Base-by-base conservation (phyloP, 106 monocot genomes). In the Xerophyta viscosa region DNA sequence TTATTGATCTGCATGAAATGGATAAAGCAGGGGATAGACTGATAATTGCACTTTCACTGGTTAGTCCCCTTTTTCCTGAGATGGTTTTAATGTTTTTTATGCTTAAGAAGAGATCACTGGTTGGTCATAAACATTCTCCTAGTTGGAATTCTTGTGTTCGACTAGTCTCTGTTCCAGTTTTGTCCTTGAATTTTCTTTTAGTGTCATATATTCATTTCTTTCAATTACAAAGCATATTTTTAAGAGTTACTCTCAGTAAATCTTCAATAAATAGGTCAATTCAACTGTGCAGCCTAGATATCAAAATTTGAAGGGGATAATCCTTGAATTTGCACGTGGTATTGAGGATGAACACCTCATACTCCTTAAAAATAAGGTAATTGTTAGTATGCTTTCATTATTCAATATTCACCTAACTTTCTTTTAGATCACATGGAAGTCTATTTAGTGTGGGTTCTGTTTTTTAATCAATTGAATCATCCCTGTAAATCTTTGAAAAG, bases 281-380 rank as follows among this genome's bases (percentile, higher is more conserved):
- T 7, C 15, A 10, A 39, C 20, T 77, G 14, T 71, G 31, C 67
- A 92, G 92, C 45, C 70, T 14, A 82, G 92, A 29, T 87, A 87
- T 78, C 39, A 29, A n/a, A 48, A 80, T 41, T 52, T 92, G n/a
- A 75, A 74, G 60, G 59, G 27, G 48, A 73, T 92, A 45, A 81
- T 64, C 61, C 68, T 94, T 36, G 94, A 88, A 73, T 94, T 94
- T 68, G 81, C 88, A 2, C 84, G 73, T 51, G 81, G 84, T 53
- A 55, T 94, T 21, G 78, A 88, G 24, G 88, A 94, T 48, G 62
- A 58, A 46, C 84, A 94, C 76, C 68, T 94, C 52, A 17, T 88
- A 58, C 58, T 54, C 22, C 50, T 94, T 20, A 78, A 64, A 47
- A 61, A 33, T 42, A 75, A 82, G 88, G 94, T 88, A 69, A 22